A percentile compares a stretch with the other conserved stretches of the same genome.
Evolutionary conservation across 2,329 filamentous ascomycete species (phyloP).

Genomic region (Fusarium pseudograminearum): DNA sequence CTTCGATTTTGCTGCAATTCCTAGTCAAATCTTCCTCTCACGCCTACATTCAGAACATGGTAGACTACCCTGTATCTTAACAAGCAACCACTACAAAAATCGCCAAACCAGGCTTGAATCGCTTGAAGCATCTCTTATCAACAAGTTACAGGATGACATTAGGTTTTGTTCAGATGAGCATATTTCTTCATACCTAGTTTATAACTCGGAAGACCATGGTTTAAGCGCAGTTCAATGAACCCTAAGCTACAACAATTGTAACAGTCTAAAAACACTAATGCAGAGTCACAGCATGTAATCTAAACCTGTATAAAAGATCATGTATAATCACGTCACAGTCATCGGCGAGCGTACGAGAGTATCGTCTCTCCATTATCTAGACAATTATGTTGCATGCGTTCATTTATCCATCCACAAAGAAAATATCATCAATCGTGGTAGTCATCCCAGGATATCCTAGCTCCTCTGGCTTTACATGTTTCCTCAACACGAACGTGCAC

Average conservation of each 20-base stretch:
- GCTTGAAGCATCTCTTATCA: neutral
- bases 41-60: too few relatives aligned
- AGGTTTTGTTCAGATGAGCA: too few relatives aligned
- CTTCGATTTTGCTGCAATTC: neutral
- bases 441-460: constrained; percentile 30
- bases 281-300: neutral
- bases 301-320: too few relatives aligned
- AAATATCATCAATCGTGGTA: constrained; percentile 41
- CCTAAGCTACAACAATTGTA: too few relatives aligned
- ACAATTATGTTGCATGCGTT: neutral
- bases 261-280: neutral
- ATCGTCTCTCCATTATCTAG: neutral
- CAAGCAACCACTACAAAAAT: neutral
- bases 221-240: too few relatives aligned
- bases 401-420: constrained; percentile 14
- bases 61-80: neutral
- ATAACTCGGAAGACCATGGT: too few relatives aligned
- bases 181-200: too few relatives aligned
- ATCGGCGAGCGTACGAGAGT: neutral
- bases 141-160: neutral
- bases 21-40: neutral
- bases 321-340: neutral
- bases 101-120: neutral
- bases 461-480: neutral
- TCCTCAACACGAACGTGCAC: neutral